These are phyloP conservation scores for Candida vaughaniae DNA, from an alignment of 805 yeast species.

Conservation along the genomic window DNA sequence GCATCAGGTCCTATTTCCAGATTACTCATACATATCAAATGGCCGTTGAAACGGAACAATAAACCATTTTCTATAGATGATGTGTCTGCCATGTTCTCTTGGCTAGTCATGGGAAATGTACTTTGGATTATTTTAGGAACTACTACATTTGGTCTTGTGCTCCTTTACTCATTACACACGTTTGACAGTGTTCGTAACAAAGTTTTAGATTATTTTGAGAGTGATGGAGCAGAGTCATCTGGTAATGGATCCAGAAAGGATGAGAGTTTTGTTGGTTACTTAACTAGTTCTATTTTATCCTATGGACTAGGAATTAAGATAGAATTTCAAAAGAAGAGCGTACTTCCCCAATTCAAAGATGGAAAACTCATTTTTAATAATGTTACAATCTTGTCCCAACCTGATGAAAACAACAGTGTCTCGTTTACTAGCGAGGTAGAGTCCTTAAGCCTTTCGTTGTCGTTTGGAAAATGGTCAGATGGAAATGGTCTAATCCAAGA, in stretches of 20 bases:
- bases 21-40: constrained; percentile 39
- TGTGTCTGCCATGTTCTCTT: constrained; percentile 53
- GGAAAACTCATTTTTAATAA: constrained; percentile 50
- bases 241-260: constrained; percentile 12
- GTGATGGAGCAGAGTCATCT: constrained; percentile 21
- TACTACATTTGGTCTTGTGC: constrained; percentile 51
- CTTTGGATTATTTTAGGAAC: constrained; percentile 57
- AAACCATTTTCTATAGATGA: constrained; percentile 51
- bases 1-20: constrained; percentile 31
- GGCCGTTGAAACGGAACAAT: constrained; percentile 49
- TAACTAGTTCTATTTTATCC: constrained; percentile 37
- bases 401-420: constrained; percentile 9
- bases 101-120: constrained; percentile 57
- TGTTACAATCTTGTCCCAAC: constrained; percentile 22
- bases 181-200: constrained; percentile 27
- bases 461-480: constrained; percentile 55
- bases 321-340: constrained; percentile 37
- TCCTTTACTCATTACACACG: constrained; percentile 44
- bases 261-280: constrained; percentile 28
- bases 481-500: constrained; percentile 53
- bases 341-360: constrained; percentile 45
- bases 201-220: constrained; percentile 16
- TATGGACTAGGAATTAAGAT: constrained; percentile 38
- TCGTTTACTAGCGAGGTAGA: constrained; percentile 39
- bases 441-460: constrained; percentile 43